Base-by-base conservation (phyloP, 768 basidiomycete genomes). In the Pisolithus marmoratus region DNA sequence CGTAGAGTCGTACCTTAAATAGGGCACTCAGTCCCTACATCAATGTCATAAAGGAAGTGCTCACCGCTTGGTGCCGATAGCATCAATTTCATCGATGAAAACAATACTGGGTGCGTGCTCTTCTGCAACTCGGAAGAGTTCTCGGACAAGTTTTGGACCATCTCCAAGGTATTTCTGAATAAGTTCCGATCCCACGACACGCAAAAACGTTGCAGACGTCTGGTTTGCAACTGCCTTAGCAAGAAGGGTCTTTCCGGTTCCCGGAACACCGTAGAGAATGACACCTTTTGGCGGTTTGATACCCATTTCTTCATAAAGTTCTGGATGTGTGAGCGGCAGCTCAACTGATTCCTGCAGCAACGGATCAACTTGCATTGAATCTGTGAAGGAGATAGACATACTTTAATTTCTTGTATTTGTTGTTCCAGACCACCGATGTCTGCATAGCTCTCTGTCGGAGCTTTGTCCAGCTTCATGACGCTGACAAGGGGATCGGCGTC, bases 91-190 rank as follows among this genome's bases (percentile, higher is more conserved):
- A 68, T 99, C 96, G 65, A 99, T 98, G 72, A 99, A 98, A 20
- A 99, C 90, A 57, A 99, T 98, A 78, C 91, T 94, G 2, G 96
- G 96, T 5, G 96, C 96, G 62, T 97, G 85, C 67, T 98, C 96
- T 67, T 96, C 94, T 12, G 96, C 96, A 3, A 94, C 92, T 50
- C 93, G 80, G 84, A 99, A 99, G 52, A 98, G 70, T 68, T 99
- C 95, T 54, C 96, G 85, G 15, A 99, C 96, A 34, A 98, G 84
- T 72, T 98, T 99, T 26, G 95, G 94, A 12, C 96, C 95, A 61
- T 99, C 96, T 61, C 96, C 96, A 40, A 99, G 88, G 67, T 98
- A 99, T 68, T 98, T 99, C 76, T 99, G 96, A 54, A 99, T 98
- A 50, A 99, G 84, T 65, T 98, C 95, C 2, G 93, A 95, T 20